phyloP scores from a whole-genome alignment of 176 grass and related monocot species.

The Saccharum officinarum region DNA sequence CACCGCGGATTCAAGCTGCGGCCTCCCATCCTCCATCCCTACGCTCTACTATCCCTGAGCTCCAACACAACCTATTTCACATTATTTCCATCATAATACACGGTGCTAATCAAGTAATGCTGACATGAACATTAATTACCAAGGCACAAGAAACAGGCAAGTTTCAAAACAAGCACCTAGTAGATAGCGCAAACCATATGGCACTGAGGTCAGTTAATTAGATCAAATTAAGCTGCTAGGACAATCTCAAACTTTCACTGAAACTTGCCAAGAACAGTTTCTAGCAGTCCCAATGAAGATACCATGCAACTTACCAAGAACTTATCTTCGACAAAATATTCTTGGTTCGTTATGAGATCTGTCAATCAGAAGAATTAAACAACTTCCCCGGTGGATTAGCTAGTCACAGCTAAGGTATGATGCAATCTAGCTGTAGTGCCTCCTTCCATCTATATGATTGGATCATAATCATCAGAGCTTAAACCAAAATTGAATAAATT shows the following conservation, averaged over 20 bases:
- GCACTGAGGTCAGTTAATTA: not conserved
- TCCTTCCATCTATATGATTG: not conserved
- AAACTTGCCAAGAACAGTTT: not conserved
- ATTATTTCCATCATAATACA: not conserved
- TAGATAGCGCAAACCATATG: not conserved
- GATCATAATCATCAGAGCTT: not conserved
- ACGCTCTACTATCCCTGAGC: no score
- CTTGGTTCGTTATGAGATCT: not conserved
- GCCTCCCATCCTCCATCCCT: no score
- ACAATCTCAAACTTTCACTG: not conserved
- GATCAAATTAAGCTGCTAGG: not conserved
- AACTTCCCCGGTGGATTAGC: not conserved
- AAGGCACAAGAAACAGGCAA: not conserved
- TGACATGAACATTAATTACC: not conserved
- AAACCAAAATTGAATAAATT: not conserved
- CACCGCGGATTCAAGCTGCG: no score
- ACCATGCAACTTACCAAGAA: not conserved
- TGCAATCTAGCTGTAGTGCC: not conserved
- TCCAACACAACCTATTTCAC: no score
- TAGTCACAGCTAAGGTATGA: not conserved
- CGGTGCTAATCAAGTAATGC: not conserved
- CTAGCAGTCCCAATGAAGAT: not conserved
- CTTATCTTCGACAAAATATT: not conserved
- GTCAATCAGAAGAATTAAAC: not conserved
- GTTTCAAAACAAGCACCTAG: not conserved